Evolutionary conservation across 371 early-diverging fungal genomes (phyloP).

Genomic region (Mucor racemosus): DNA sequence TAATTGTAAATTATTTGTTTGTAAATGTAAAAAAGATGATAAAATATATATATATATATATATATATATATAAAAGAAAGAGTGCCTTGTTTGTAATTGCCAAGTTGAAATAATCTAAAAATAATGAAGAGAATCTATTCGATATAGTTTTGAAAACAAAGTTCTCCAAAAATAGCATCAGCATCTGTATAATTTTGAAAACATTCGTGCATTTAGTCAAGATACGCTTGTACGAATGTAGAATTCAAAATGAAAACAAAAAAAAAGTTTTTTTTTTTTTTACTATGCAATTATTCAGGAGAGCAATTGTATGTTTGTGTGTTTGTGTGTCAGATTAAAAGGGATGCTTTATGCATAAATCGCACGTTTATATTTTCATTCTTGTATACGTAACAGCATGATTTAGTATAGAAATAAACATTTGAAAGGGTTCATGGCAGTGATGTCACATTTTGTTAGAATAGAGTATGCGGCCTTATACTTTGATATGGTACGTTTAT

Average conservation of each 20-base stretch:
- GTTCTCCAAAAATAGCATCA: not conserved
- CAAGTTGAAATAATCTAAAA: not conserved
- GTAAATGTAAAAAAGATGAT: no score
- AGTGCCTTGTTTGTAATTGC: no score
- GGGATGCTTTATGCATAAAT: conserved; percentile 4
- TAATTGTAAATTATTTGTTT: no score
- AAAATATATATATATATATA: no score
- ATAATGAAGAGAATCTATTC: not conserved
- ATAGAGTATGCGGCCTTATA: not conserved
- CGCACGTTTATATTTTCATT: not conserved
- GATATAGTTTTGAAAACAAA: not conserved
- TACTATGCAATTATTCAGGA: not conserved
- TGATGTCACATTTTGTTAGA: not conserved
- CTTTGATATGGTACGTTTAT: not conserved
- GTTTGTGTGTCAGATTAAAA: conserved; percentile 6
- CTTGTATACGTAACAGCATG: conserved; percentile 3
- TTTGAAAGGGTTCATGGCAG: not conserved
- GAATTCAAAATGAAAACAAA: not conserved
- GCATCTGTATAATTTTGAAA: not conserved
- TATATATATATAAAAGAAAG: no score
- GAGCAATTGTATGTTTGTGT: not conserved
- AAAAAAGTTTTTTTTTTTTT: no score
- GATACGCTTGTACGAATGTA: not conserved
- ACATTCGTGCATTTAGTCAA: conserved; percentile 6
- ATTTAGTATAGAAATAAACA: not conserved